Evolutionary conservation across 2,329 filamentous ascomycete species (phyloP), one percentile per base, ranked within the genome.

Genomic region (Tricladium varicosporioides): DNA sequence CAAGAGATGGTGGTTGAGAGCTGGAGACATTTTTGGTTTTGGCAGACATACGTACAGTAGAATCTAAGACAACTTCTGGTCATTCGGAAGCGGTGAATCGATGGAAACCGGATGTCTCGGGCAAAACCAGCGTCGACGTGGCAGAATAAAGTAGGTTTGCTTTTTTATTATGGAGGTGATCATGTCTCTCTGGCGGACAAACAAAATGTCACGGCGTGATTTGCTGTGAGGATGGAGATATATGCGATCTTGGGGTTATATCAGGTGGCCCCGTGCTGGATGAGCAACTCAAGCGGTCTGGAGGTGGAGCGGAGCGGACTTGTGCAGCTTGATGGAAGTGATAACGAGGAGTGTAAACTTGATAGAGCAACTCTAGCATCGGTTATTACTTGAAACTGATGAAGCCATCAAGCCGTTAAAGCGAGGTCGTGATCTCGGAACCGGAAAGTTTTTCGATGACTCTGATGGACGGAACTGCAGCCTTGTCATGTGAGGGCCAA

Each of bases 61-160:
- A 15, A 22, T 32, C 5, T 49, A 27, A 16, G 27, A 43, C 11
- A 60, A 44, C 53, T 15, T 36, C 27, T 36, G 48, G 13, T 40
- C 5, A 46, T n/a, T 27, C 11, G 15, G 27, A 5, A 50, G 22
- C 27, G n/a, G 31, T 33, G 53, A 44, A 36, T 42, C 22, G 33
- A 19, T 19, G 3, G 19, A 51, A 55, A 48, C 27, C 53, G 48
- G 48, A 32, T 57, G 54, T 57, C 54, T 57, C 50, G 50, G 54
- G 15, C 22, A 33, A 40, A 15, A 51, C 16, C 40, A 32, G 15
- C n/a, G 15, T 13, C 45, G 36, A 47, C 51, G 51, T 53, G 51
- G 51, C 51, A 40, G 19, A 13, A n/a, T 50, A 40, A 33, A 33
- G 22, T 33, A 15, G 22, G 7, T 46, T 47, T 53, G 51, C 51